Evolutionary conservation across 2,329 filamentous ascomycete genomes (phyloP).

Genomic region (Uncinocarpus reesii): DNA sequence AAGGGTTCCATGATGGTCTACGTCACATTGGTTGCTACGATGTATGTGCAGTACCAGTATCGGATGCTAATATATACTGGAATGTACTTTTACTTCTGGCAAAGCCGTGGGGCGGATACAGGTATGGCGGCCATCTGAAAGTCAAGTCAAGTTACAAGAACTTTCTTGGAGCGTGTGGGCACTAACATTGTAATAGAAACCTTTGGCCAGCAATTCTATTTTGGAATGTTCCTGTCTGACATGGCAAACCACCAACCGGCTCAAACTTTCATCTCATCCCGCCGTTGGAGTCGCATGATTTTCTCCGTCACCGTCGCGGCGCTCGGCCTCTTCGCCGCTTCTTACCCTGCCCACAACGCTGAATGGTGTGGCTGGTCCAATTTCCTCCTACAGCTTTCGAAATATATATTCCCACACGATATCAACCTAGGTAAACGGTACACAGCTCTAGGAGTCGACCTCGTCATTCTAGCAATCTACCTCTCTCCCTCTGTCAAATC

Average conservation of each 20-base stretch:
- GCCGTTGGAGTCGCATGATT: constrained; percentile 33
- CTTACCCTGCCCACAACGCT: constrained; percentile 43
- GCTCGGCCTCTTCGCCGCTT: constrained; percentile 39
- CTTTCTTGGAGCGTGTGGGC: neutral
- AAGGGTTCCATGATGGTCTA: constrained; percentile 41
- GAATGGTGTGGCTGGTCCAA: constrained; percentile 43
- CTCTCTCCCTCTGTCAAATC: constrained; percentile 41
- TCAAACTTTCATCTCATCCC: constrained; percentile 38
- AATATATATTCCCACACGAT: constrained; percentile 40
- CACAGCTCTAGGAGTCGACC: constrained; percentile 41
- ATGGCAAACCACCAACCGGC: constrained; percentile 39
- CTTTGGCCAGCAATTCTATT: constrained; percentile 44
- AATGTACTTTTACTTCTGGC: constrained; percentile 43
- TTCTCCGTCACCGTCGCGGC: constrained; percentile 31
- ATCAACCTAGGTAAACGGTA: constrained; percentile 39
- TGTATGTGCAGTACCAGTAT: constrained; percentile 39
- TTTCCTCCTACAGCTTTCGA: constrained; percentile 32
- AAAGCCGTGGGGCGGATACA: constrained; percentile 37
- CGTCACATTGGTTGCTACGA: constrained; percentile 36
- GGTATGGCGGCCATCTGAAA: constrained; percentile 32
- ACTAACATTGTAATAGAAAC: constrained; percentile 35
- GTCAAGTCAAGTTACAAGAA: too few species aligned
- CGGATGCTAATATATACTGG: constrained; percentile 35
- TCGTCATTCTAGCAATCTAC: constrained; percentile 43
- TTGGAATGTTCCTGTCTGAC: constrained; percentile 44